phyloP scores from a whole-genome alignment of 148 eudicot species.

The Rhododendron henanense region DNA sequence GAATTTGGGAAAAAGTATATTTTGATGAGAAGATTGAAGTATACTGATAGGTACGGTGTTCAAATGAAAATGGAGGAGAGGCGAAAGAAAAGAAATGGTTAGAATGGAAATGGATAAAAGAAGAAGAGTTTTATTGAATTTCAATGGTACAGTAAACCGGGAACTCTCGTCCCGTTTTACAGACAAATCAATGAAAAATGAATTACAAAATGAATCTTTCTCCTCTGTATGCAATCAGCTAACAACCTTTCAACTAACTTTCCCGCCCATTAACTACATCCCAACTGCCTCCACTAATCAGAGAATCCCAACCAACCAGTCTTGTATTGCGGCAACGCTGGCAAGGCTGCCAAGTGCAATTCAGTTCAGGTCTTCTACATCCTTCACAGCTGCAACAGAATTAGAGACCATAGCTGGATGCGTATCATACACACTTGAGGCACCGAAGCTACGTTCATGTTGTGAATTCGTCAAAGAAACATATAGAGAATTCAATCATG shows the following conservation, averaged over 20 bases:
- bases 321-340: neutral
- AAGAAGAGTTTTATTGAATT: neutral
- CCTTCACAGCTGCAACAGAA: neutral
- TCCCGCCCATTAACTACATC: neutral
- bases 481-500: neutral
- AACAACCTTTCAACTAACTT: neutral
- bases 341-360: neutral
- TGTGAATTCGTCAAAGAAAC: neutral
- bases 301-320: no score
- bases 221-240: neutral
- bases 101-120: neutral
- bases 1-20: no score
- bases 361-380: neutral
- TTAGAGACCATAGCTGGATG: neutral
- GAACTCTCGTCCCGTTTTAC: neutral
- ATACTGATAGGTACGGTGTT: no score
- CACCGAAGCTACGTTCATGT: neutral
- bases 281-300: no score
- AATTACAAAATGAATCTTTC: neutral
- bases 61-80: no score
- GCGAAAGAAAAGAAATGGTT: no score
- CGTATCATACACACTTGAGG: neutral
- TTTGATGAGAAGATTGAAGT: no score
- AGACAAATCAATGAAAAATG: neutral
- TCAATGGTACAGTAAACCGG: neutral